These are phyloP conservation scores for Paecilomyces sp. DNA, from an alignment of 2,329 filamentous ascomycete species.

Conservation along the genomic window DNA sequence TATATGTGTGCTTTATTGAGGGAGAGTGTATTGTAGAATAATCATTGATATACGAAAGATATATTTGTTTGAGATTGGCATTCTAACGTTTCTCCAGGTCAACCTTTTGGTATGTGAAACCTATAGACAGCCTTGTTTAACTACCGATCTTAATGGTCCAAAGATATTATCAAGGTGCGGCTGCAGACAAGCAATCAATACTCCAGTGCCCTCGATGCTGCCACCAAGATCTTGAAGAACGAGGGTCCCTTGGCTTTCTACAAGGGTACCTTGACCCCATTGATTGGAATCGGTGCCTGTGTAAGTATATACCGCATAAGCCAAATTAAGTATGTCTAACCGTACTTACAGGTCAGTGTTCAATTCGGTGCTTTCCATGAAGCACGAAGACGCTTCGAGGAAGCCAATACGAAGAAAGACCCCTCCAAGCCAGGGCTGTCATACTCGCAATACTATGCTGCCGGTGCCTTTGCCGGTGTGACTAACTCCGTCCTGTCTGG, in stretches of 20 bases:
- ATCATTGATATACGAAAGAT: too few relatives aligned
- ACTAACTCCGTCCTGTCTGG: conserved; percentile 82
- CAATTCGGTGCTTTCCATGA: conserved; percentile 97
- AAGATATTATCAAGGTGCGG: conserved; percentile 95
- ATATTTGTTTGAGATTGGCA: conserved; percentile 1
- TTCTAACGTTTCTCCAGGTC: conserved; percentile 41
- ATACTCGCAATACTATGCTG: conserved; percentile 80
- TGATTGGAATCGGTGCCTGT: conserved; percentile 93
- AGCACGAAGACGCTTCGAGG: conserved; percentile 78
- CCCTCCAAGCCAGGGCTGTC: conserved; percentile 47
- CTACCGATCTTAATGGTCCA: conserved; percentile 7
- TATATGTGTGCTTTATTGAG: neutral
- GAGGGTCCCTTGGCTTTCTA: conserved; percentile 93
- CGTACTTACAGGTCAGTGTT: conserved; percentile 57
- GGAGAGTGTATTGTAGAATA: too few relatives aligned
- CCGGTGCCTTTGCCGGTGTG: conserved; percentile 87
- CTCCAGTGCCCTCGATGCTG: conserved; percentile 70
- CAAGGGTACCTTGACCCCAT: conserved; percentile 91
- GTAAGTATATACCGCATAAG: conserved; percentile 40
- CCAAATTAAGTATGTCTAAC: neutral
- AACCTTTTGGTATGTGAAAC: conserved; percentile 54
- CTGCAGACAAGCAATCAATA: conserved; percentile 85
- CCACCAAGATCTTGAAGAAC: conserved; percentile 73
- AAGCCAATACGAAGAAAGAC: conserved; percentile 53
- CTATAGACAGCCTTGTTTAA: neutral